Base-by-base conservation (phyloP, 192 early-diverging fungal species). In the Glomus cerebriforme region DNA sequence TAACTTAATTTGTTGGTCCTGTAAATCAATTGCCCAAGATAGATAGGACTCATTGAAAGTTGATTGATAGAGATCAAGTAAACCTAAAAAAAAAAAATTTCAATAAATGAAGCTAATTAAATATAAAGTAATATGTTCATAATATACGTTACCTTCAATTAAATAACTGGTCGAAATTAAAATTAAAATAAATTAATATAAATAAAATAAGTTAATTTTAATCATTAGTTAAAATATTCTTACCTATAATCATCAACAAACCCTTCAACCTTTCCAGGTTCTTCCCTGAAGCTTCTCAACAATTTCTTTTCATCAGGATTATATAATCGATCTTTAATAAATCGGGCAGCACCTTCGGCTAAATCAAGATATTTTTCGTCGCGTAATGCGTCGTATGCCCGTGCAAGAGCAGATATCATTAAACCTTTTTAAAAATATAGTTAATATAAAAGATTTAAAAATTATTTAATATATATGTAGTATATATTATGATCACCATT, bases 211-310 rank as follows among this genome's bases (percentile, higher is more conserved):
- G 58, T 54, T 7, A 24, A 37, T 32, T 35, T 22, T 0, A 13
- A 76, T 63, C 43, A 26, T 15, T 32, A 12, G 8, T 2, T 32
- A 59, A 64, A n/a, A 17, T 10, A 7, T 77, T n/a, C 59, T 62
- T 31, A 81, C 64, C 87, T 87, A 73, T 92, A 92, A 74, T 92
- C 91, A 62, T 92, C 91, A 19, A 86, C 79, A 71, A 88, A 90
- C 2, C 88, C 91, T 26, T 81, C 78, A 26, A 88, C 82, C n/a
- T 79, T 75, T 34, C 83, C 80, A 2, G 89, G 82, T 7, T 83
- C 88, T 67, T 90, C 76, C 43, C 85, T 77, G 65, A 85, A 87
- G 34, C 81, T 87, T 43, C 91, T 77, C 17, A 79, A 81, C 7
- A 92, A 75, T 3, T 24, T 68, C 22, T 87, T 75, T 12, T 73